Evolutionary conservation across 768 basidiomycete species (phyloP).

Genomic region (Kwoniella mangroviensis): DNA sequence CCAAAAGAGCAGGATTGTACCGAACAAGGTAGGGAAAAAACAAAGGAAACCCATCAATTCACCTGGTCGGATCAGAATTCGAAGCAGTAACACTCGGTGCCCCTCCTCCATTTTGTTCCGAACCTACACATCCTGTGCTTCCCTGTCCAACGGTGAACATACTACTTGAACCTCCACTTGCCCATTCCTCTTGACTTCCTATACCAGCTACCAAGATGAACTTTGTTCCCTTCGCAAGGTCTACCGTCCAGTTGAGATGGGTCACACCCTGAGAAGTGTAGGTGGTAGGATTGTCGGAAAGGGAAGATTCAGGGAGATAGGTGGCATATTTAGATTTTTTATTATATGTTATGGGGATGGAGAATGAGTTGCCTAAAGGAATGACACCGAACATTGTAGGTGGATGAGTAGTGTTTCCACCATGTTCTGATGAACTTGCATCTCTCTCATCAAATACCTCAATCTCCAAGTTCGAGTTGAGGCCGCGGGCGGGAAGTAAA

Average conservation of each 20-base stretch:
- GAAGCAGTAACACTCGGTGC: conserved; percentile 42
- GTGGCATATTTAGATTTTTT: conserved; percentile 31
- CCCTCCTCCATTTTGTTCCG: conserved; percentile 15
- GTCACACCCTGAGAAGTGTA: conserved; percentile 41
- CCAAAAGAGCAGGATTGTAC: too few relatives aligned
- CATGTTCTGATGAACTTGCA: conserved; percentile 32
- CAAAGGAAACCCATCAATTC: background rate
- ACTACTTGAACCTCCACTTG: conserved; percentile 42
- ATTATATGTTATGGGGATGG: conserved; percentile 46
- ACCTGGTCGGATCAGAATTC: conserved; percentile 16
- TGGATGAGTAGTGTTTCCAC: conserved; percentile 49
- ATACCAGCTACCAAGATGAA: conserved; percentile 53
- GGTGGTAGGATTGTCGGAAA: conserved; percentile 47
- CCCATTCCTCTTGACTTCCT: conserved; percentile 50
- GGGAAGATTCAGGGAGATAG: conserved; percentile 32
- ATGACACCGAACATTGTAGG: conserved; percentile 54
- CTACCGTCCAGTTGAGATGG: conserved; percentile 49
- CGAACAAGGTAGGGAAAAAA: too few relatives aligned
- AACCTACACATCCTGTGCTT: conserved; percentile 28
- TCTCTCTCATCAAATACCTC: conserved; percentile 12
- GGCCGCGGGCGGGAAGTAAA: background rate
- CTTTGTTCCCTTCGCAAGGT: conserved; percentile 47
- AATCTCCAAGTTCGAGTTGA: background rate
- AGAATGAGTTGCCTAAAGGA: conserved; percentile 51
- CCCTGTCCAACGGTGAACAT: conserved; percentile 54